phyloP scores from a whole-genome alignment of 2,329 filamentous ascomycete genomes.

The Nemania diffusa region DNA sequence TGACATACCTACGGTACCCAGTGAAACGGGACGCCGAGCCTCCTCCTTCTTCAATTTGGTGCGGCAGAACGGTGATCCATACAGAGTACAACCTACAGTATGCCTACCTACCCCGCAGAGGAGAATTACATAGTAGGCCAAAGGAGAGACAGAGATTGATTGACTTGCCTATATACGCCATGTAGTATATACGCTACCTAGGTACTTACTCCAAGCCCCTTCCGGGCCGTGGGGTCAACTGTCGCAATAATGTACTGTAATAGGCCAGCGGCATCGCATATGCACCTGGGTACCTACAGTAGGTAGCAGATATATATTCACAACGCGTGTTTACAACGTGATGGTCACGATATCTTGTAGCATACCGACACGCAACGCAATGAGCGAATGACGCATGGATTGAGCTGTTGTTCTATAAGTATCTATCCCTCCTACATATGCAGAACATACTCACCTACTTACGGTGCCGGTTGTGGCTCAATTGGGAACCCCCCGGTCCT shows the following conservation, averaged over 20 bases:
- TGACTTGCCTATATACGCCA: too few species aligned
- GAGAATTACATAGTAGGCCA: constrained; percentile 3
- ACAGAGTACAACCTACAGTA: too few species aligned
- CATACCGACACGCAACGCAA: not conserved
- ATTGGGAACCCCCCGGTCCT: constrained; percentile 28
- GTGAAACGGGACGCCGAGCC: constrained; percentile 14
- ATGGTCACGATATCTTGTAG: not conserved
- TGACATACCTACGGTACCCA: constrained; percentile 22
- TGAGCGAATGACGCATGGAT: constrained; percentile 1
- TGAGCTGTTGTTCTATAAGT: not conserved
- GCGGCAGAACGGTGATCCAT: too few species aligned
- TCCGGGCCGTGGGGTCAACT: constrained; percentile 14
- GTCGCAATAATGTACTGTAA: not conserved
- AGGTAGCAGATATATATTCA: too few species aligned
- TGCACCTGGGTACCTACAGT: too few species aligned
- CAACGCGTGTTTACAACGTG: too few species aligned
- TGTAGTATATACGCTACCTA: too few species aligned
- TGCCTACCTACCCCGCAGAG: constrained; percentile 21
- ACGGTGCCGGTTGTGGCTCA: constrained; percentile 21
- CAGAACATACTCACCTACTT: constrained; percentile 17
- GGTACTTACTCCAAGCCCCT: not conserved
- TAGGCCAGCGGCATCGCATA: not conserved
- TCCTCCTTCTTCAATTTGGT: constrained; percentile 1
- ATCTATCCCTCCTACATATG: constrained; percentile 19
- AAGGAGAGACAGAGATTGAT: not conserved